phyloP scores from a whole-genome alignment of 345 rosid genomes.

The Linum tenue region DNA sequence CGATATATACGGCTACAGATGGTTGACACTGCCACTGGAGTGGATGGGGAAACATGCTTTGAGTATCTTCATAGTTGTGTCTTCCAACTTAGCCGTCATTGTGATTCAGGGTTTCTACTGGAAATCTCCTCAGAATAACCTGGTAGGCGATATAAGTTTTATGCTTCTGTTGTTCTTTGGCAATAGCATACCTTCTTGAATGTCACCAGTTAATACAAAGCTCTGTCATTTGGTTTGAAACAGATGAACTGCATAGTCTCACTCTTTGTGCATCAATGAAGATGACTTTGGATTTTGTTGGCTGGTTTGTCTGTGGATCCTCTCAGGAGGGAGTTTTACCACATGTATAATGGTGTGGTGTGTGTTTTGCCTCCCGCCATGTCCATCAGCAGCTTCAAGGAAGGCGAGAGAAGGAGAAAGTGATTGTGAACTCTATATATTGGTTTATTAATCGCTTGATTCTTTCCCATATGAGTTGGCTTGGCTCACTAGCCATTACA shows the following conservation, averaged over 20 bases:
- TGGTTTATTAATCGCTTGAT: too few relatives aligned
- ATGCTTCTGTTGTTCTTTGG: background rate
- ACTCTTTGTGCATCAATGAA: constrained; percentile 16
- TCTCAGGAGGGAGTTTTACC: background rate
- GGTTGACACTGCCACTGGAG: constrained; percentile 20
- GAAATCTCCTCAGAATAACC: constrained; percentile 24
- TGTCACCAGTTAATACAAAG: background rate
- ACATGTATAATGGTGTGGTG: background rate
- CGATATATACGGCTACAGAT: constrained; percentile 28
- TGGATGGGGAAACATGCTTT: constrained; percentile 47
- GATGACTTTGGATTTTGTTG: background rate
- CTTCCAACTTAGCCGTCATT: constrained; percentile 29
- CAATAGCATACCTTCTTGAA: background rate
- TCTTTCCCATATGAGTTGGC: too few relatives aligned
- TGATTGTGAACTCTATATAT: too few relatives aligned
- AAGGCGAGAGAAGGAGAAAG: too few relatives aligned
- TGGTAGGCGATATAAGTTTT: constrained; percentile 19
- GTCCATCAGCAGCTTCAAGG: background rate
- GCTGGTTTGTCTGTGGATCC: background rate
- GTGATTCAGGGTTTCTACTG: constrained; percentile 36
- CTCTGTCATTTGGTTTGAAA: constrained; percentile 3
- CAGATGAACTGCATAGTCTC: constrained; percentile 36
- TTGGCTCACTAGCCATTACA: too few relatives aligned
- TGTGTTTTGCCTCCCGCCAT: background rate
- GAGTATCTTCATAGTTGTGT: constrained; percentile 27